phyloP scores from a whole-genome alignment of 768 basidiomycete species.

The Termitomyces sp. region DNA sequence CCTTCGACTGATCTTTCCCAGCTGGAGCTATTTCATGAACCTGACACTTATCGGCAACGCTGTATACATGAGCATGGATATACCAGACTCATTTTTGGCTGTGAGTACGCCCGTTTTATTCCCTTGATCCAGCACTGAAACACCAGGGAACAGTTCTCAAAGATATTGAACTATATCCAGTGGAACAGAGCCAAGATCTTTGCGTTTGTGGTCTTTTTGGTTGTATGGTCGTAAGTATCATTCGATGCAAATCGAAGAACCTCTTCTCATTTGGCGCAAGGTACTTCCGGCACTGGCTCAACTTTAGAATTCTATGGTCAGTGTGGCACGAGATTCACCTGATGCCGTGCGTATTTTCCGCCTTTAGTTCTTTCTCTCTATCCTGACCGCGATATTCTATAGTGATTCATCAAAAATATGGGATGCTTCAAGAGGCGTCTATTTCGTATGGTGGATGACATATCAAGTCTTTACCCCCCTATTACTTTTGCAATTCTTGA shows the following conservation, averaged over 20 bases:
- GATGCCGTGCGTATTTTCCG: conserved; percentile 59
- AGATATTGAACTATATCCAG: conserved; percentile 85
- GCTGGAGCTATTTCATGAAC: conserved; percentile 84
- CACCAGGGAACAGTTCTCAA: conserved; percentile 60
- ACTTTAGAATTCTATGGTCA: conserved; percentile 83
- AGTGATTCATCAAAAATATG: conserved; percentile 59
- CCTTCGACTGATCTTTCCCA: conserved; percentile 26
- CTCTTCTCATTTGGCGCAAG: conserved; percentile 36
- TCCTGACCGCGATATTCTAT: conserved; percentile 3
- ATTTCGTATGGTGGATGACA: conserved; percentile 76
- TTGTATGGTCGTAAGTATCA: conserved; percentile 74
- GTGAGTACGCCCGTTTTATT: conserved; percentile 45
- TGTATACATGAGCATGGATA: conserved; percentile 95
- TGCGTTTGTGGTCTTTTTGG: conserved; percentile 64
- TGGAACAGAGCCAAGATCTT: conserved; percentile 60
- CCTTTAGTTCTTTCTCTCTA: neutral
- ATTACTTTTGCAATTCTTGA: conserved; percentile 74
- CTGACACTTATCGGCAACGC: conserved; percentile 87
- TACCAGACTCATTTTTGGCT: conserved; percentile 87
- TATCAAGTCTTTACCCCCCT: conserved; percentile 80
- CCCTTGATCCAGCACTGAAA: neutral
- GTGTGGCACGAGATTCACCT: conserved; percentile 78
- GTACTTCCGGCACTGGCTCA: conserved; percentile 93
- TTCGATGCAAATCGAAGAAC: neutral
- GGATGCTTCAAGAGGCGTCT: conserved; percentile 61